Base-by-base conservation (phyloP, 192 early-diverging fungal genomes). In the Chytriomyces hyalinus region DNA sequence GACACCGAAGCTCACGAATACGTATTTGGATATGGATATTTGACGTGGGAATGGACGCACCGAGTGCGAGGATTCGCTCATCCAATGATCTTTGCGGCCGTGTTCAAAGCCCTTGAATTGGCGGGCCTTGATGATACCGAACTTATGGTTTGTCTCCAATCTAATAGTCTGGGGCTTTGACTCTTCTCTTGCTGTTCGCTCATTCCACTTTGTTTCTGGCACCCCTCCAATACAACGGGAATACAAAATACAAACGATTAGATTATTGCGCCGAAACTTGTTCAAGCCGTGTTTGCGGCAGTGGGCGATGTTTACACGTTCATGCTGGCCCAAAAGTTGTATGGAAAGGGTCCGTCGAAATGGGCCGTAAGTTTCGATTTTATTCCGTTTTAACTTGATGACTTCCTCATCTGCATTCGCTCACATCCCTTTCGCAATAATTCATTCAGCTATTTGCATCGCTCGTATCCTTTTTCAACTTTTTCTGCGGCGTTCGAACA, bases 21-120 rank as follows among this genome's bases (percentile, higher is more conserved):
- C n/a, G 90, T 92, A 2, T 97, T 97, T 89, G 94, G 94, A 77
- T 91, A 92, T 78, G 96, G 96, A 3, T 94, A 93, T 69, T 73
- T 94, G 80, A 97, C 96, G 6, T 98, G 96, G 95, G 96, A 97
- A 80, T 99, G 97, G 97, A 78, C 84, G 64, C 85, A 94, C 47
- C 80, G 81, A 28, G 90, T 99, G 26, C 89, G 97, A 61, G 91
- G 94, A 17, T 91, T 89, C 62, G 87, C 90, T 13, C 93, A 98
- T 83, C 97, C 97, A 8, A 78, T 92, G 72, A 68, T 95, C 28
- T 96, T 98, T 90, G 92, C 92, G n/a, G 78, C 67, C 0, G 76
- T 92, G 9, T 99, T 95, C 81, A 85, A 88, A 53, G n/a, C 78
- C 5, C 66, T 98, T 9, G 71, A 80, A 20, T 5, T 87, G 11